Evolutionary conservation across 495 filamentous ascomycete genomes (phyloP).

Genomic region (Sphaerosporella brunnea): DNA sequence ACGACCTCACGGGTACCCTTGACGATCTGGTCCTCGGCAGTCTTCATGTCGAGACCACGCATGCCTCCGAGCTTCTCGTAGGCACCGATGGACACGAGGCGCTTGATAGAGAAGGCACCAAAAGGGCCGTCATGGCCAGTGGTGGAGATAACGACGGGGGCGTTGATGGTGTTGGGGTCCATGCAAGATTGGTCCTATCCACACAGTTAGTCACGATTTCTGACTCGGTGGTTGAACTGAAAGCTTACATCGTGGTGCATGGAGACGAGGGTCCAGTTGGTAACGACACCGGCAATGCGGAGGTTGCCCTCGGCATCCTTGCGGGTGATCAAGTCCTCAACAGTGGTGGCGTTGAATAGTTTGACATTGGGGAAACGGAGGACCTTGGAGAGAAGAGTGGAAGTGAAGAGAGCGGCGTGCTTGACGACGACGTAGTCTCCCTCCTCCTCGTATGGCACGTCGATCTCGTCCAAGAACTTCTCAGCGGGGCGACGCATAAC

Average conservation of each 20-base stretch:
- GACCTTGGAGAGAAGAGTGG: slow-evolving; percentile 64
- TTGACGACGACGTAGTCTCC: slow-evolving; percentile 78
- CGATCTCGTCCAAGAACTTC: slow-evolving; percentile 58
- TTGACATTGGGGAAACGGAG: slow-evolving; percentile 75
- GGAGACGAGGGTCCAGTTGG: slow-evolving; percentile 81
- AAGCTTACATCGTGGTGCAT: slow-evolving; percentile 54
- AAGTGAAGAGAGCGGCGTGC: slow-evolving; percentile 82
- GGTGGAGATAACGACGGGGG: slow-evolving; percentile 65
- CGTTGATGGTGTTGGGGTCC: slow-evolving; percentile 92
- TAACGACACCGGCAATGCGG: slow-evolving; percentile 71
- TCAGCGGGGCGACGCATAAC: slow-evolving; percentile 78
- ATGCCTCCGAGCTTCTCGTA: slow-evolving; percentile 74
- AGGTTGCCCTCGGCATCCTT: slow-evolving; percentile 32
- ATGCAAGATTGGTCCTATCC: slow-evolving; percentile 63
- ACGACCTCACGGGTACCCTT: slow-evolving; percentile 74
- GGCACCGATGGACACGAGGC: slow-evolving; percentile 62
- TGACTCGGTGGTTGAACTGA: not conserved
- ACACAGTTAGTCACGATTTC: not conserved
- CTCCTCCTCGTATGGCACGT: slow-evolving; percentile 74
- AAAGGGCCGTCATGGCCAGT: slow-evolving; percentile 85
- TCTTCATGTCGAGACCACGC: slow-evolving; percentile 80
- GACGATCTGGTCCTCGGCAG: slow-evolving; percentile 77
- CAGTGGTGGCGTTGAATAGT: slow-evolving; percentile 82
- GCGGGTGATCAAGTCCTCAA: slow-evolving; percentile 81
- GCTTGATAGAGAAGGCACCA: slow-evolving; percentile 63